Base-by-base conservation (phyloP, 345 rosid species). In the Nasturtium officinale region DNA sequence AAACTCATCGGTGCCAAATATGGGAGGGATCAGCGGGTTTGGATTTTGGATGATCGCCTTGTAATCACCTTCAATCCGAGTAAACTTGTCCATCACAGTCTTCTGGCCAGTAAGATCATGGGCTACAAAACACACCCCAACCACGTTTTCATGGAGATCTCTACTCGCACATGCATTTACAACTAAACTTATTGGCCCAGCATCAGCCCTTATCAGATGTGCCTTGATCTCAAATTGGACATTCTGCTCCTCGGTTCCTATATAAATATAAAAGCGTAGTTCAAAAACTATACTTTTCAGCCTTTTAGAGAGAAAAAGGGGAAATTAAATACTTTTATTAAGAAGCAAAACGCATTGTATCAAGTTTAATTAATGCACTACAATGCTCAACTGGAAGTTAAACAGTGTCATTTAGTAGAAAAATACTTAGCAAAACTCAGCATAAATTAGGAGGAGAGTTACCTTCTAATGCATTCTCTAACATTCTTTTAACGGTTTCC, bases 51-150 rank as follows among this genome's bases (percentile, higher is more conserved):
- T 88, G 17, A 94, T 91, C 23, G 98, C 90, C 75, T 85, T 91
- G 83, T 94, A 94, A 72, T 94, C 98, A 57, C 98, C 97, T 84
- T 91, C 97, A n/a, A 94, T 94, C 46, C 91, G 80, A 46, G 95
- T 94, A 82, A 94, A 94, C 75, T 91, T 94, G 84, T 94, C 98
- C 97, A 94, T 87, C 62, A 89, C 96, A 32, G 72, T 85, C 79
- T 90, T 94, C 85, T 91, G 92, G 61, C 79, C 90, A n/a, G 98
- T 94, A 67, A 94, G 81, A 84, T 94, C 98, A 79, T 94, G 98
- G 16, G 96, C 98, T 60, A 94, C 97, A 26, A 94, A 91, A 76
- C 98, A 94, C 61, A 94, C 90, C 15, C 98, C 98, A 46, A 88
- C 96, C 37, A 91, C 96, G 72, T 72, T 86, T 48, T 87, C 95